phyloP scores from a whole-genome alignment of 2,329 filamentous ascomycete genomes.

The Byssochlamys sp. region DNA sequence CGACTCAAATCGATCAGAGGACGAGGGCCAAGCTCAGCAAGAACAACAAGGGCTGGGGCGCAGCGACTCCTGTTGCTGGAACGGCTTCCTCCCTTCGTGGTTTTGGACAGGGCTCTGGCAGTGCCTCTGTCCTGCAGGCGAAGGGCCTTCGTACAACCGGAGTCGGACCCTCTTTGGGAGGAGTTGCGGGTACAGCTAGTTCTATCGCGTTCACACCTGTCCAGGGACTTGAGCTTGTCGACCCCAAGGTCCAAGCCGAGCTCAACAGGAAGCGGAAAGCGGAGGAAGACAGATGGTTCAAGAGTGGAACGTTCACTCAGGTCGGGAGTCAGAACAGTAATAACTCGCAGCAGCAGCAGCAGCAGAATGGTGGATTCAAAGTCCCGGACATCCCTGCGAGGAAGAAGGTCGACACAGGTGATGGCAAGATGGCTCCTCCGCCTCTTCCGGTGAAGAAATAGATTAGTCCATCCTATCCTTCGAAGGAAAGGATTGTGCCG shows the following conservation, averaged over 20 bases:
- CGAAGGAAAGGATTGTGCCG: not conserved
- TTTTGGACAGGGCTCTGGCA: conserved; percentile 59
- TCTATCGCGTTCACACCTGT: conserved; percentile 88
- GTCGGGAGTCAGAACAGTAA: conserved; percentile 42
- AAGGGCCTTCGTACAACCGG: conserved; percentile 73
- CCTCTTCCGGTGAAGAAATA: conserved; percentile 21
- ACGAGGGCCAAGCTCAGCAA: conserved; percentile 87
- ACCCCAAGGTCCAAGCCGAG: conserved; percentile 82
- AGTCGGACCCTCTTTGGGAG: conserved; percentile 61
- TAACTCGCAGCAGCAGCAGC: conserved; percentile 25
- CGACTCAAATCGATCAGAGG: conserved; percentile 80
- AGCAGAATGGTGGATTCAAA: conserved; percentile 62
- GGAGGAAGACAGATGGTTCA: conserved; percentile 93
- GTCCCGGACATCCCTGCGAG: conserved; percentile 63
- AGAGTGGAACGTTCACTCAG: conserved; percentile 92
- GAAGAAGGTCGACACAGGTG: conserved; percentile 63
- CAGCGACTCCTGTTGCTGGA: conserved; percentile 47
- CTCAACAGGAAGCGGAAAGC: conserved; percentile 82
- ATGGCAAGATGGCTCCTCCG: conserved; percentile 45
- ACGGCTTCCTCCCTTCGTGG: conserved; percentile 72
- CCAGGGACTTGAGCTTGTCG: conserved; percentile 87
- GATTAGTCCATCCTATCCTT: not conserved
- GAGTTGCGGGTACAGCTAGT: conserved; percentile 64
- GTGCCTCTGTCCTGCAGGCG: conserved; percentile 60
- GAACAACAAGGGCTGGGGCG: conserved; percentile 92